Conservation (phyloP, 2,329 filamentous ascomycete genomes). For the Curvularia lunata region DNA sequence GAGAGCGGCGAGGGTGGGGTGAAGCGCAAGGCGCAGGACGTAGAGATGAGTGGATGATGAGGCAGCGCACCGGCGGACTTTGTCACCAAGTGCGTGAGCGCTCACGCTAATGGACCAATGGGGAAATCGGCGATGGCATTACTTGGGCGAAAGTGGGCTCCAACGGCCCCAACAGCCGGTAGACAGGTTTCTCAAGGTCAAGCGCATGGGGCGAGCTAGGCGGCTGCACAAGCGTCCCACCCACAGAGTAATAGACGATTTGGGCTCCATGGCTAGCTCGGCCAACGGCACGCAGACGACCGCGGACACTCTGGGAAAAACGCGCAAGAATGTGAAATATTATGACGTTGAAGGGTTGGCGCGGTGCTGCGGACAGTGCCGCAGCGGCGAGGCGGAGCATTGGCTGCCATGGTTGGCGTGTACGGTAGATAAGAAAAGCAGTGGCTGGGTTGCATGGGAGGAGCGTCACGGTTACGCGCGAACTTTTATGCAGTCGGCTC, state of each 20-base stretch:
- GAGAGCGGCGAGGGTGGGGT: constrained; percentile 21
- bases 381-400: background rate
- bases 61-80: background rate
- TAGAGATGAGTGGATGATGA: constrained; percentile 44
- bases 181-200: background rate
- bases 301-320: background rate
- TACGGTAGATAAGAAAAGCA: constrained; percentile 5
- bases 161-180: background rate
- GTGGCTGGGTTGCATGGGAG: constrained; percentile 13
- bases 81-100: background rate
- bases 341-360: background rate
- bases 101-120: background rate
- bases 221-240: constrained; percentile 5
- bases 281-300: background rate
- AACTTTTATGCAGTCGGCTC: background rate
- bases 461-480: constrained; percentile 12
- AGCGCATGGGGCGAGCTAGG: constrained; percentile 8
- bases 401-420: constrained; percentile 11
- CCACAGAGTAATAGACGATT: constrained; percentile 6
- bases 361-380: no score
- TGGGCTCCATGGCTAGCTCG: constrained; percentile 7
- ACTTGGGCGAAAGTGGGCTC: background rate
- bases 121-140: background rate
- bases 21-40: constrained; percentile 40
- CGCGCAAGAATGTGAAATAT: background rate